Conservation (phyloP, 495 filamentous ascomycete genomes). For the Mycothermus thermophilus region DNA sequence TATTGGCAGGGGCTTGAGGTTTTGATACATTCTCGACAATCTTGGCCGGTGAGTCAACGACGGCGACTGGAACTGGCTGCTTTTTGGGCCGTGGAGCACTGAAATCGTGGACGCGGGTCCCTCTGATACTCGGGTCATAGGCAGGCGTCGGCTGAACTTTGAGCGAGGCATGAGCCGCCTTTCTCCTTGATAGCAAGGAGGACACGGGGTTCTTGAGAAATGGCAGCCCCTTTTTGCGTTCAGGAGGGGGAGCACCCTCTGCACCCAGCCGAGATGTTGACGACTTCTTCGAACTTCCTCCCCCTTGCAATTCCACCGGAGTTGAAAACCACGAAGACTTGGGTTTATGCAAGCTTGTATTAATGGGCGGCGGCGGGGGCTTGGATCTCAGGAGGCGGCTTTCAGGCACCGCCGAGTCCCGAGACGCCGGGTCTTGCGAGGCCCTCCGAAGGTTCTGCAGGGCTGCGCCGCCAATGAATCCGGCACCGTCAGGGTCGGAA, state of each 20-base stretch:
- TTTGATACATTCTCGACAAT: not conserved
- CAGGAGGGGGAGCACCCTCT: slow-evolving; percentile 27
- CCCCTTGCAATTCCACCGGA: slow-evolving; percentile 23
- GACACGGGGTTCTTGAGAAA: slow-evolving; percentile 40
- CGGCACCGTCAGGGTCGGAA: slow-evolving; percentile 15
- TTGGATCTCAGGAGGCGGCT: slow-evolving; percentile 15
- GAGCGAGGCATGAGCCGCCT: slow-evolving; percentile 28
- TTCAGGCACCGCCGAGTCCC: slow-evolving; percentile 13
- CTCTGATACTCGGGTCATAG: slow-evolving; percentile 75
- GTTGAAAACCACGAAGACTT: slow-evolving; percentile 28
- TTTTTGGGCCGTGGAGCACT: slow-evolving; percentile 62
- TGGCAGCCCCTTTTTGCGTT: slow-evolving; percentile 36
- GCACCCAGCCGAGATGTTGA: no score
- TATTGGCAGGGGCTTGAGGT: not conserved
- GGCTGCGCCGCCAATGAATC: slow-evolving; percentile 30
- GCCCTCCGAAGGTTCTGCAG: slow-evolving; percentile 25
- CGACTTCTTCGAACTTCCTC: no score
- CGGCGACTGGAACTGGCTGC: not conserved
- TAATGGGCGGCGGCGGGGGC: slow-evolving; percentile 20
- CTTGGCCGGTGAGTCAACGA: not conserved
- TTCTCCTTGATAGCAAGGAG: slow-evolving; percentile 27
- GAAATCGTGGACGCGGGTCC: slow-evolving; percentile 81
- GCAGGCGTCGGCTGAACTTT: slow-evolving; percentile 29
- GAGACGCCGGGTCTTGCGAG: slow-evolving; percentile 8
- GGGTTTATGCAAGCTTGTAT: slow-evolving; percentile 13